A percentile compares a stretch with the other conserved stretches of the same genome.
phyloP scores from a whole-genome alignment of 352 stramenopile species.

The Phytophthora cryptogea region DNA sequence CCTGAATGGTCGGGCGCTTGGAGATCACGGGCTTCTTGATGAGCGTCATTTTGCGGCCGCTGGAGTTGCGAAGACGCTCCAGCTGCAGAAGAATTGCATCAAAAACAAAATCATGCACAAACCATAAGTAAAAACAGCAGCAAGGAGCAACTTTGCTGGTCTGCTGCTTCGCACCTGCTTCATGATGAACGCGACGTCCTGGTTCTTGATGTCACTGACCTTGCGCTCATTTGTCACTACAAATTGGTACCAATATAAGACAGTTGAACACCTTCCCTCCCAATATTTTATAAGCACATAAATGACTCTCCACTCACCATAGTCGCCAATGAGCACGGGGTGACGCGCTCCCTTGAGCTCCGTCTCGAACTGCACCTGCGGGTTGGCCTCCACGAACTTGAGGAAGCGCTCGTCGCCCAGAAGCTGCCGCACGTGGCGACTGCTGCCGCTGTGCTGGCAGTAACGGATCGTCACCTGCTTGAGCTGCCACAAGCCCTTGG shows the following conservation, averaged over 20 bases:
- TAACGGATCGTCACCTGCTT: slow-evolving; percentile 84
- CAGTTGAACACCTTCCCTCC: neutral
- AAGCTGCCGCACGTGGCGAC: slow-evolving; percentile 75
- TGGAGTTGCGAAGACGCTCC: slow-evolving; percentile 84
- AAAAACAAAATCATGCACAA: neutral
- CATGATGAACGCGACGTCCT: slow-evolving; percentile 83
- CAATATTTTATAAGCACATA: neutral
- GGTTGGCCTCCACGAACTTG: slow-evolving; percentile 87
- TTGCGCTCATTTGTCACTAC: slow-evolving; percentile 83
- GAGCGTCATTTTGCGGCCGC: slow-evolving; percentile 86
- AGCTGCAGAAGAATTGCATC: slow-evolving; percentile 42
- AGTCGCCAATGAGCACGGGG: slow-evolving; percentile 84
- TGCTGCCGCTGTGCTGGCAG: slow-evolving; percentile 81
- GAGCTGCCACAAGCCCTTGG: slow-evolving; percentile 77
- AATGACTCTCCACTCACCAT: slow-evolving; percentile 47
- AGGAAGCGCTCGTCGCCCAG: slow-evolving; percentile 79
- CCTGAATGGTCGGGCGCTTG: slow-evolving; percentile 81
- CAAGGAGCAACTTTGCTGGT: neutral
- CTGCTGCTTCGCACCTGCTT: slow-evolving; percentile 52
- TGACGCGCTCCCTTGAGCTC: slow-evolving; percentile 85
- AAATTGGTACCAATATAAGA: neutral
- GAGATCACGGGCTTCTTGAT: slow-evolving; percentile 87
- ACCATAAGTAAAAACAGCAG: slow-evolving; percentile 2
- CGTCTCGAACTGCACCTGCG: slow-evolving; percentile 84
- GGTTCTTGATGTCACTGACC: slow-evolving; percentile 89